Conservation (phyloP, 331 rosid species). For the Pyracantha coccinea region DNA sequence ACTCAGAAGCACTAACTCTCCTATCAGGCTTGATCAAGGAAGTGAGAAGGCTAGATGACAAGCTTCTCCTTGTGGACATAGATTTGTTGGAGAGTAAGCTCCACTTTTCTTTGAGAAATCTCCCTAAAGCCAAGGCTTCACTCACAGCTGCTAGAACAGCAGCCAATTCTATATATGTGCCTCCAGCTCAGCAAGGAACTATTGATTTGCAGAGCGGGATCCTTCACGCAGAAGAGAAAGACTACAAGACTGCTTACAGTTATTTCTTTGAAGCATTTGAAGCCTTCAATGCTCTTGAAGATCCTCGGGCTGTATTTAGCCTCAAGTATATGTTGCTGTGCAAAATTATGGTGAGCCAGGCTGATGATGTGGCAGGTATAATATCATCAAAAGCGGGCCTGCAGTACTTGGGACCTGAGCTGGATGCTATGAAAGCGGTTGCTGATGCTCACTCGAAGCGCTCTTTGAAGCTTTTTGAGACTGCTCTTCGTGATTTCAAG, state of each 20-base stretch:
- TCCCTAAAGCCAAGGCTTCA: constrained; percentile 95
- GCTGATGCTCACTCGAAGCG: constrained; percentile 94
- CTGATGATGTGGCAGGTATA: constrained; percentile 86
- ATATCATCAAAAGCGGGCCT: constrained; percentile 92
- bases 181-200: constrained; percentile 96
- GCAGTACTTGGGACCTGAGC: constrained; percentile 78
- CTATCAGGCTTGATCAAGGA: constrained; percentile 82
- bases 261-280: constrained; percentile 92
- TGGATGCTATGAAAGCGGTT: constrained; percentile 98
- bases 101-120: constrained; percentile 86
- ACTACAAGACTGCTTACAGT: constrained; percentile 91
- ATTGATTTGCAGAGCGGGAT: constrained; percentile 96
- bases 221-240: constrained; percentile 96
- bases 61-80: constrained; percentile 94
- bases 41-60: constrained; percentile 94
- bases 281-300: constrained; percentile 90
- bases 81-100: constrained; percentile 93
- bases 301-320: constrained; percentile 88
- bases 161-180: constrained; percentile 93
- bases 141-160: constrained; percentile 98
- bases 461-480: constrained; percentile 77
- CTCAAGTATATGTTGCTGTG: constrained; percentile 90
- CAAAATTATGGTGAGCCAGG: constrained; percentile 90
- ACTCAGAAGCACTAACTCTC: constrained; percentile 74
- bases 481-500: constrained; percentile 70